Evolutionary conservation across 192 early-diverging fungal genomes (phyloP), one percentile per base, ranked within the genome.

Genomic region (Gonapodya sp.): DNA sequence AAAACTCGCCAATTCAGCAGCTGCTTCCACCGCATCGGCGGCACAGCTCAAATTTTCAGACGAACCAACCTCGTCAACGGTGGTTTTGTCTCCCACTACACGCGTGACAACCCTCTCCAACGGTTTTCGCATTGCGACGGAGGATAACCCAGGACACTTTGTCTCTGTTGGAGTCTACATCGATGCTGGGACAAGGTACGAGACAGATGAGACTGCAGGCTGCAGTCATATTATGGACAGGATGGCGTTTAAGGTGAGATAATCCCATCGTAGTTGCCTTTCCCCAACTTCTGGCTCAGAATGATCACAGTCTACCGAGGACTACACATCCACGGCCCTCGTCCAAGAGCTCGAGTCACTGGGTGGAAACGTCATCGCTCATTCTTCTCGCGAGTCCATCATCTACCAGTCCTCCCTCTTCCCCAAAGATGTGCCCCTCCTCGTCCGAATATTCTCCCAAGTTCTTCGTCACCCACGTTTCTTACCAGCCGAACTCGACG

Each of bases 321-420:
- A 88, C 35, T 87, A 89, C 81, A 91, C 91, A 8, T 88, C 90
- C 2, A 91, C 90, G 34, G 86, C 93, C 80, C 91, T 96, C 31
- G 88, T 94, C 81, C 86, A 88, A 24, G 87, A 92, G 85, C 85
- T 97, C 73, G 97, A 97, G 81, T 89, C 91, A 36, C 86, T 97
- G 24, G 96, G 97, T 16, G 96, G 95, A 24, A 96, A 95, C 74
- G 90, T 97, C 18, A 92, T 94, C 88, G 93, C 96, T 80, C 94
- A 95, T 30, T 92, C 93, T 73, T 93, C 94, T 31, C 92, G 96
- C 35, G 97, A 99, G 84, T 89, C 93, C 78, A 96, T 99, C 85
- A 95, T 96, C 92, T 99, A 97, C 84, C 96, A 97, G 83, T 93
- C 94, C 1, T 92, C 94, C 1, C 92, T 99, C 32, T 96, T 99